A percentile compares a stretch with the other conserved stretches of the same genome.
phyloP scores from a whole-genome alignment of 2,329 filamentous ascomycete genomes.

The Fusarium foetens region DNA sequence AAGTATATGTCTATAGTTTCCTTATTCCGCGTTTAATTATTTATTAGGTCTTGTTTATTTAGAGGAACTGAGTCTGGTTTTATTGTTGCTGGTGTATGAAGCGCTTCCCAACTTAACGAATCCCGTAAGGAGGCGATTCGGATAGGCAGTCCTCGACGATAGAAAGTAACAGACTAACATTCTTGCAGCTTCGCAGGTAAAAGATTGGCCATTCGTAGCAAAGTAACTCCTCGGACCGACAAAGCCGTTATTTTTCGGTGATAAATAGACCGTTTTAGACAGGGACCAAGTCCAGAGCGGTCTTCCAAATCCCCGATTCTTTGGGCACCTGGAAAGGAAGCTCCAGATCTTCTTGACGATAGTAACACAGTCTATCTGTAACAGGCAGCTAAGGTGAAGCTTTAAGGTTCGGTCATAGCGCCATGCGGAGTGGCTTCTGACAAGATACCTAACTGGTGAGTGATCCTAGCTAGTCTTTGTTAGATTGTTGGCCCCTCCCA shows the following conservation, averaged over 20 bases:
- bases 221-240: background rate
- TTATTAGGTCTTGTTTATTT: no score
- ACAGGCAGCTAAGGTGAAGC: background rate
- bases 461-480: background rate
- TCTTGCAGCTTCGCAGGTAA: background rate
- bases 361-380: background rate
- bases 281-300: background rate
- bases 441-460: background rate
- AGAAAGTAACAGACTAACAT: background rate
- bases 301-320: accelerated
- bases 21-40: no score
- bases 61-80: no score
- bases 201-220: no score
- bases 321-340: background rate
- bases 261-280: background rate
- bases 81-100: no score
- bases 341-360: background rate
- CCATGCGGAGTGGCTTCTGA: background rate
- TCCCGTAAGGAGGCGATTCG: no score
- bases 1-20: no score
- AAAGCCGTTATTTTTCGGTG: background rate
- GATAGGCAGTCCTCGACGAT: no score
- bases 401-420: background rate
- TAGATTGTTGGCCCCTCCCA: background rate
- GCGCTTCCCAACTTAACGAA: no score